Evolutionary conservation across 2,329 filamentous ascomycete genomes (phyloP).

Genomic region (Trichoderma atroviride): DNA sequence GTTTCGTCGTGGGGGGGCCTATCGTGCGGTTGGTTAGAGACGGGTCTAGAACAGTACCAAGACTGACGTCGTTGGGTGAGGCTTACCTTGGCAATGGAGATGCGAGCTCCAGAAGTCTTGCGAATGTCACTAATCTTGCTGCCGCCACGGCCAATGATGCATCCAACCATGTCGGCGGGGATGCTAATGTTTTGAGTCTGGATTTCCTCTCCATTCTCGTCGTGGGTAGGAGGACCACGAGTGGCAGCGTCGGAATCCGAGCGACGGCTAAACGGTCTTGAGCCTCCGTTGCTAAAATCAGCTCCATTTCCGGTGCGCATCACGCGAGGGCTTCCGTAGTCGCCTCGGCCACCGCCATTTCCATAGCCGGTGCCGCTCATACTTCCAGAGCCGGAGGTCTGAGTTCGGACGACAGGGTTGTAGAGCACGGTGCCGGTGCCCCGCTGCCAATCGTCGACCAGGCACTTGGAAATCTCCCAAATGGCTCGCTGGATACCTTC

Average conservation of each 20-base stretch:
- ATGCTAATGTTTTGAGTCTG: slow-evolving; percentile 99
- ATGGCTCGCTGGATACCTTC: slow-evolving; percentile 94
- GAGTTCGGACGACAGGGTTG: slow-evolving; percentile 91
- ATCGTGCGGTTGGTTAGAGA: not conserved
- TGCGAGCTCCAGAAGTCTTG: slow-evolving; percentile 92
- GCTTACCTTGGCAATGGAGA: slow-evolving; percentile 88
- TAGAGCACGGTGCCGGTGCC: slow-evolving; percentile 96
- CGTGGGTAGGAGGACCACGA: slow-evolving; percentile 83
- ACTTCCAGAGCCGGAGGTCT: slow-evolving; percentile 57
- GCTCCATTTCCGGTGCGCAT: slow-evolving; percentile 96
- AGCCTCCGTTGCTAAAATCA: slow-evolving; percentile 83
- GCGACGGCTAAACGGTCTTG: slow-evolving; percentile 72
- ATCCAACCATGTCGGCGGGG: slow-evolving; percentile 98
- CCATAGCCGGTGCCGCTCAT: slow-evolving; percentile 41
- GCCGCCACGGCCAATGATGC: slow-evolving; percentile 93
- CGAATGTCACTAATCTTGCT: slow-evolving; percentile 99
- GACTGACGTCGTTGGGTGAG: not conserved
- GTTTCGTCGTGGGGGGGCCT: slow-evolving; percentile 95
- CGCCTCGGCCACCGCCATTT: slow-evolving; percentile 44
- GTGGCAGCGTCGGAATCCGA: slow-evolving; percentile 80
- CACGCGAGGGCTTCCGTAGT: slow-evolving; percentile 69
- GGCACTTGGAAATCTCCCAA: slow-evolving; percentile 98
- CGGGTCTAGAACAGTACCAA: not conserved
- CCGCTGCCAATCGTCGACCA: slow-evolving; percentile 96
- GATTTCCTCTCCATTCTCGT: slow-evolving; percentile 95